Conservation (phyloP, 2,329 filamentous ascomycete genomes). For the Scedosporium boydii region DNA sequence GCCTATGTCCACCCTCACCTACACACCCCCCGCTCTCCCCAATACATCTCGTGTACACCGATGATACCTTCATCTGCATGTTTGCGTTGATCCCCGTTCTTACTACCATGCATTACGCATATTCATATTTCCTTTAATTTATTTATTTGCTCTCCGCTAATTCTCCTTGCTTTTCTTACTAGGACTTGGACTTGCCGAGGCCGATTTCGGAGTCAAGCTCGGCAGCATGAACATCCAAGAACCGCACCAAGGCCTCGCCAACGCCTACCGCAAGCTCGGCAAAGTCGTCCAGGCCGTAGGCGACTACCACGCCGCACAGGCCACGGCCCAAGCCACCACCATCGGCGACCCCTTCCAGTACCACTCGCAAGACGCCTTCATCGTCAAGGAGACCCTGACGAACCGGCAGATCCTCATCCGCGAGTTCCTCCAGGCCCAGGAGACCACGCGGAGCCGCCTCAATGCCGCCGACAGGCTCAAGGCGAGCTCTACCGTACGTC, state of each 20-base stretch:
- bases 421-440: constrained; percentile 85
- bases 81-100: background rate
- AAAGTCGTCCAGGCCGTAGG: constrained; percentile 88
- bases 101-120: background rate
- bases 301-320: constrained; percentile 92
- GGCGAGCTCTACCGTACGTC: constrained; percentile 72
- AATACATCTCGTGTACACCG: background rate
- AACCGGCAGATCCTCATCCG: constrained; percentile 95
- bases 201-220: constrained; percentile 86
- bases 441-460: constrained; percentile 71
- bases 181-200: constrained; percentile 87
- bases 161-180: constrained; percentile 13
- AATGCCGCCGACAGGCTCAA: constrained; percentile 84
- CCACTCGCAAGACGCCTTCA: constrained; percentile 90
- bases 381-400: constrained; percentile 95
- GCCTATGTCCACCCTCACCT: background rate
- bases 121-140: background rate
- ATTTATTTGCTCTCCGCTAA: constrained; percentile 8
- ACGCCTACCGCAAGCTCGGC: constrained; percentile 90
- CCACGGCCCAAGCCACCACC: constrained; percentile 90
- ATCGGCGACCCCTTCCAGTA: constrained; percentile 90
- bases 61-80: background rate
- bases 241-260: constrained; percentile 75
- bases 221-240: constrained; percentile 83
- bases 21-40: background rate